phyloP scores from a whole-genome alignment of 768 basidiomycete genomes.

The Pleurotus tuber-regium region DNA sequence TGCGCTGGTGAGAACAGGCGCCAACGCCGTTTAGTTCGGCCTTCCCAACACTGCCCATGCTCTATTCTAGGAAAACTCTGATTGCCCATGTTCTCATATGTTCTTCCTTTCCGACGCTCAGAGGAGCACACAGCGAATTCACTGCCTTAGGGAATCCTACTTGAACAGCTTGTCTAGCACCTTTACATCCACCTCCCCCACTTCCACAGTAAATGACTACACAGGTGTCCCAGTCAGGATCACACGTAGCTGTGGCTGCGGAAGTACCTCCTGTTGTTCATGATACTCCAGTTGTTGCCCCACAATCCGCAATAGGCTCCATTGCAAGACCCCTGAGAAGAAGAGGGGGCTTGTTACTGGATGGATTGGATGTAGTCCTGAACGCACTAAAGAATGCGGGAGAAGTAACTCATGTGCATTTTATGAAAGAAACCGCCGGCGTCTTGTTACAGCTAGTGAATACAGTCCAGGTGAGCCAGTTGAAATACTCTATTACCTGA shows the following conservation, averaged over 20 bases:
- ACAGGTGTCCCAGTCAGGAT: too few species aligned
- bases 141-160: too few species aligned
- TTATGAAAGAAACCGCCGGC: constrained; percentile 1
- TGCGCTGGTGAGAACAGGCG: too few species aligned
- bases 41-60: too few species aligned
- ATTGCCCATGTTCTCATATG: too few species aligned
- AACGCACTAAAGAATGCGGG: constrained; percentile 1
- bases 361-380: not conserved
- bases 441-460: constrained; percentile 2
- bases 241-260: not conserved
- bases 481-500: not conserved
- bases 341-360: not conserved
- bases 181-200: not conserved
- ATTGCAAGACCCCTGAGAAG: not conserved
- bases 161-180: too few species aligned
- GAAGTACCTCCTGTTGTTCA: not conserved
- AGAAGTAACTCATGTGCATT: not conserved
- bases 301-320: not conserved
- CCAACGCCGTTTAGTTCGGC: too few species aligned
- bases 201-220: too few species aligned
- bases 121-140: too few species aligned
- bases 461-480: not conserved
- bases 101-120: too few species aligned
- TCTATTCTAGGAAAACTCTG: too few species aligned
- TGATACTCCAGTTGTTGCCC: not conserved